Evolutionary conservation across 164 flowering plant genomes (phyloP), one percentile per base, ranked within the genome.

Genomic region (Tetracentron sinense): DNA sequence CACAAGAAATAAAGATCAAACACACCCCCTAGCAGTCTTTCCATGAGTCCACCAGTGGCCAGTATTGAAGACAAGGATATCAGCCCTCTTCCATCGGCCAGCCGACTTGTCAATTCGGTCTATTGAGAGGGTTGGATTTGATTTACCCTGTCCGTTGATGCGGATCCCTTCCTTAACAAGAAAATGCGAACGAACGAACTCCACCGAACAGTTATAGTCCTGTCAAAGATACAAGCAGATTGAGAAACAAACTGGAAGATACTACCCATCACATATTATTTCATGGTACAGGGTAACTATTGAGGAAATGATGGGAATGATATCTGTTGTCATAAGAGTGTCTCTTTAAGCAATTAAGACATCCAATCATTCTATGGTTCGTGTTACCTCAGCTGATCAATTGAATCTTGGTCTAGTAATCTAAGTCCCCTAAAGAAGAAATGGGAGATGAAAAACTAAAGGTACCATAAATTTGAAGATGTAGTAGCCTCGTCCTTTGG

Each of bases 41-140:
- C 96, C 93, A 75, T 90, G 98, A 73, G 87, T 75, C 96, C 96
- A 92, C 98, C 98, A 92, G 66, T 92, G 98, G 22, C 96, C 98
- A 30, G 97, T 88, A 69, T 90, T 92, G 71, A 92, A 90, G 42
- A 92, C 80, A 38, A 93, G 87, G 72, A 93, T 93, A 66, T 93
- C 89, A 58, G 90, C 96, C 49, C 75, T 74, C 69, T 75, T 85
- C 98, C 98, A 93, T 58, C 86, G 77, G 28, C 49, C 54, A 27
- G 90, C 57, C 50, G 90, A 68, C 76, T 87, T 88, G 79, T 93
- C 98, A 22, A 90, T 90, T 58, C 47, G 72, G 68, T 93, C 98
- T 33, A 90, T 87, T 10, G 90, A 78, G 35, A 92, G 70, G 46
- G 89, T 92, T 33, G 98, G 96, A 55, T 85, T 88, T 49, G 96